Evolutionary conservation across 345 rosid genomes (phyloP).

Genomic region (Boechera retrofracta): DNA sequence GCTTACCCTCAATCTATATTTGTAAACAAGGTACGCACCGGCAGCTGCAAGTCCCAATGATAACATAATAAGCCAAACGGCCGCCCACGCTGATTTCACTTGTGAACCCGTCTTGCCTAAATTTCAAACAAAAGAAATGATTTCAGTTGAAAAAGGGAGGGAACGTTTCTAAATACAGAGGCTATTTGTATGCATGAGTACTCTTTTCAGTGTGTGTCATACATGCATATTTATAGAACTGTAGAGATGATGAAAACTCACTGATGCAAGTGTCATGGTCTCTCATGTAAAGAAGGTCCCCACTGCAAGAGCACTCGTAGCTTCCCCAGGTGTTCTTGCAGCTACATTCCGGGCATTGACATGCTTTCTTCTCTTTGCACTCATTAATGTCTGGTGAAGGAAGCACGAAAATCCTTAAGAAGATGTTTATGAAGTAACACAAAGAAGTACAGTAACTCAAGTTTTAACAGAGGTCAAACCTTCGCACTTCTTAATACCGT

Average conservation of each 20-base stretch:
- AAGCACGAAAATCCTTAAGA: neutral
- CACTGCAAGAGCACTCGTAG: conserved; percentile 87
- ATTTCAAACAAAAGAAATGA: neutral
- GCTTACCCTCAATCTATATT: conserved; percentile 78
- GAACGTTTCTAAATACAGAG: conserved; percentile 42
- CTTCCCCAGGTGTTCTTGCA: conserved; percentile 97
- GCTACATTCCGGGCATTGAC: conserved; percentile 95
- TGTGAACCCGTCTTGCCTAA: conserved; percentile 71
- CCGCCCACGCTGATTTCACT: conserved; percentile 86
- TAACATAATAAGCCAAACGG: conserved; percentile 76
- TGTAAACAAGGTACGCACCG: conserved; percentile 84
- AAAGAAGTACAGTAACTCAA: neutral
- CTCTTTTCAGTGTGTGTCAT: too few species aligned
- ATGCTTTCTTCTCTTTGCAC: conserved; percentile 92
- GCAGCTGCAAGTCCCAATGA: conserved; percentile 75
- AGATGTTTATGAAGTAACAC: neutral
- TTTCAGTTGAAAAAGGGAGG: neutral
- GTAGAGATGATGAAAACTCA: conserved; percentile 45
- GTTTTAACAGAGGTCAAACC: conserved; percentile 53
- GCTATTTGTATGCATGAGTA: neutral
- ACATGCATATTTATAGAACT: neutral
- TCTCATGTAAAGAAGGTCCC: conserved; percentile 84
- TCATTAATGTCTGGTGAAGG: conserved; percentile 75
- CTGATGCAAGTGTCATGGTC: conserved; percentile 98
- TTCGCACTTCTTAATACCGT: conserved; percentile 76